These are phyloP conservation scores for Ganoderma leucocontextum DNA, from an alignment of 1,284 basidiomycete species.

Conservation along the genomic window DNA sequence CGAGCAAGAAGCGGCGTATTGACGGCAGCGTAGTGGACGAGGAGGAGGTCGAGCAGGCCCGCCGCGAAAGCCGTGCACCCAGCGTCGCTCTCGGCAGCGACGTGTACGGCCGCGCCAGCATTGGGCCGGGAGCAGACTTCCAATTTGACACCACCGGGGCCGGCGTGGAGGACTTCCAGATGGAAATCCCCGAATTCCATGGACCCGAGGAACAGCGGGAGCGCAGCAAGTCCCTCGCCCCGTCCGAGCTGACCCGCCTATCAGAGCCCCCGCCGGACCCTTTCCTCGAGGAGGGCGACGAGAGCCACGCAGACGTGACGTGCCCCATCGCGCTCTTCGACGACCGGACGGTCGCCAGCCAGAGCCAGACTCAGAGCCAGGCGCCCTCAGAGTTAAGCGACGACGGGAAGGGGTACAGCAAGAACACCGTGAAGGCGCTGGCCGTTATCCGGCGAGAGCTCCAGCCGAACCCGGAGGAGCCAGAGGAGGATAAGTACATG, in stretches of 20 bases:
- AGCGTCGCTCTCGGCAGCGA: conserved; percentile 65
- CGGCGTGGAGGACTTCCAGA: conserved; percentile 69
- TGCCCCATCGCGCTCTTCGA: conserved; percentile 90
- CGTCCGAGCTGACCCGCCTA: conserved; percentile 66
- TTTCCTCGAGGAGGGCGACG: conserved; percentile 63
- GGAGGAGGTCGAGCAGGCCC: conserved; percentile 64
- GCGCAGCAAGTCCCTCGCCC: conserved; percentile 52
- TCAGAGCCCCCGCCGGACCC: conserved; percentile 71
- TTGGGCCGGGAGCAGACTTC: conserved; percentile 53
- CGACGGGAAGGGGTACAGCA: conserved; percentile 82
- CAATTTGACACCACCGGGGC: conserved; percentile 53
- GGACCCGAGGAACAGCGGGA: conserved; percentile 47
- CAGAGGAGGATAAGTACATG: conserved; percentile 64
- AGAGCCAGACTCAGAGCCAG: conserved; percentile 44
- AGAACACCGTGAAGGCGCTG: conserved; percentile 91
- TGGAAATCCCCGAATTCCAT: conserved; percentile 55
- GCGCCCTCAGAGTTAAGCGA: conserved; percentile 44
- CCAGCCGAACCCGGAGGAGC: conserved; percentile 57
- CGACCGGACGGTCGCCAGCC: conserved; percentile 51
- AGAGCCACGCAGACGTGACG: conserved; percentile 70
- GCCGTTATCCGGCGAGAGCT: conserved; percentile 84
- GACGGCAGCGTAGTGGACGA: conserved; percentile 52
- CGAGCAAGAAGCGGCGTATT: conserved; percentile 69
- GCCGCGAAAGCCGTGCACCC: conserved; percentile 70
- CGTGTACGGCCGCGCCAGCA: conserved; percentile 47